A percentile compares a stretch with the other conserved stretches of the same genome.
Conservation (phyloP, 257 asterid species). For the Penstemon eatonii region DNA sequence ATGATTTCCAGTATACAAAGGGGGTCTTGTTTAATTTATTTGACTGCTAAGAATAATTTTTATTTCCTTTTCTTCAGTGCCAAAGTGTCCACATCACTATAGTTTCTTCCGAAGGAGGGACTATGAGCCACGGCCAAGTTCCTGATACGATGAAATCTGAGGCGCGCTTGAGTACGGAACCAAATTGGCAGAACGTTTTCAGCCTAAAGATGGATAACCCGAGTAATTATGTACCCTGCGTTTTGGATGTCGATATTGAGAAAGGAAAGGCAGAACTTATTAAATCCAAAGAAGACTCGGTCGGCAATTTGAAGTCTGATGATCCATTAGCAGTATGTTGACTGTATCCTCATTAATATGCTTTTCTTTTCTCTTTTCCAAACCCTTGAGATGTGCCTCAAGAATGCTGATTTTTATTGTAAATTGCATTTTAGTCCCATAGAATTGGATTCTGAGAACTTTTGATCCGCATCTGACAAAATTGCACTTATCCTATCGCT, state of each 20-base stretch:
- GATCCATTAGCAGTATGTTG: slow-evolving; percentile 63
- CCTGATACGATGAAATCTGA: slow-evolving; percentile 45
- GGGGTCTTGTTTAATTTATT: neutral
- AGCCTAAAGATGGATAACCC: slow-evolving; percentile 45
- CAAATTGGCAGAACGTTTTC: slow-evolving; percentile 41
- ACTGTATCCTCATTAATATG: slow-evolving; percentile 16
- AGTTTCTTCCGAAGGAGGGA: slow-evolving; percentile 40
- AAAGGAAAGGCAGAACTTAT: slow-evolving; percentile 59
- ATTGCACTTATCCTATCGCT: no score
- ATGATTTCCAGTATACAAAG: no score
- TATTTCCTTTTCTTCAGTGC: slow-evolving; percentile 38
- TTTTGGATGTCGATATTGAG: slow-evolving; percentile 59
- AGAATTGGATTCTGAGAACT: no score
- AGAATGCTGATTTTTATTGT: no score
- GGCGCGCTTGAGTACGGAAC: slow-evolving; percentile 40
- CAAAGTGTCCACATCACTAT: slow-evolving; percentile 36
- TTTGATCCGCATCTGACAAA: no score
- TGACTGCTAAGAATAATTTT: slow-evolving; percentile 13
- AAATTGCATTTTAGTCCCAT: no score
- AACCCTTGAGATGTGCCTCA: no score
- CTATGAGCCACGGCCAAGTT: slow-evolving; percentile 32
- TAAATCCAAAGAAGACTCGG: slow-evolving; percentile 41
- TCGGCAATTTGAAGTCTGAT: slow-evolving; percentile 50
- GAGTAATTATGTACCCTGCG: slow-evolving; percentile 42
- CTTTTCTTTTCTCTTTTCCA: no score